Percentiles rank a stretch among this genome's conserved stretches.
Evolutionary conservation across 768 basidiomycete species (phyloP).

Genomic region (Tulasnella sp.): DNA sequence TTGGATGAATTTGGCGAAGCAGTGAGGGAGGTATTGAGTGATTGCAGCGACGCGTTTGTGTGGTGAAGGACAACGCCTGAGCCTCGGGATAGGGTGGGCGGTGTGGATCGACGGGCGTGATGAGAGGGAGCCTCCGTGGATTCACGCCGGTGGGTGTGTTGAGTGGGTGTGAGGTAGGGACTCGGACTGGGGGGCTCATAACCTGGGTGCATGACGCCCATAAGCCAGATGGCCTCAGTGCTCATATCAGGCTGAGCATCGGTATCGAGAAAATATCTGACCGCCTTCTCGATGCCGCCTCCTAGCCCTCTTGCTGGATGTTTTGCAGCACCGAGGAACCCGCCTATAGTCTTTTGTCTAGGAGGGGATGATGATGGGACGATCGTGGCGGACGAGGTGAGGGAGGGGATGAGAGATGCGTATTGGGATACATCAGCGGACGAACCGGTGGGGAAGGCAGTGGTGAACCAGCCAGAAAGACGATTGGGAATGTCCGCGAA

Average conservation of each 20-base stretch:
- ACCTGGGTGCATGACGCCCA: constrained; percentile 72
- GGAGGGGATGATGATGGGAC: constrained; percentile 24
- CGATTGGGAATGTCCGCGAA: constrained; percentile 53
- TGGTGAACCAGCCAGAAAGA: constrained; percentile 70
- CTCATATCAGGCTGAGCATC: constrained; percentile 79
- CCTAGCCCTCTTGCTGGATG: constrained; percentile 34
- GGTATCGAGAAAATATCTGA: constrained; percentile 82
- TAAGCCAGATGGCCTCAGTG: constrained; percentile 75
- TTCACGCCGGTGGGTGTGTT: constrained; percentile 24
- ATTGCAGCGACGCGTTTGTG: constrained; percentile 26
- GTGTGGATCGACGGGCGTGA: constrained; percentile 27
- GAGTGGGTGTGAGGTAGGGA: not conserved
- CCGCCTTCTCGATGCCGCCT: constrained; percentile 68
- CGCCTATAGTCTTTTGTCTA: constrained; percentile 25
- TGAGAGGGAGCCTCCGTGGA: constrained; percentile 33
- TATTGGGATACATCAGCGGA: constrained; percentile 49
- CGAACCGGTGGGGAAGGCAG: constrained; percentile 55
- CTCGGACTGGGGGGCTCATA: constrained; percentile 38
- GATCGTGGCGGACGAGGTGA: constrained; percentile 26
- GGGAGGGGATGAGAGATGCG: constrained; percentile 39
- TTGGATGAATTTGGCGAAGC: constrained; percentile 13
- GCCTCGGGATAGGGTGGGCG: constrained; percentile 28
- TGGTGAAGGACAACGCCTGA: constrained; percentile 25
- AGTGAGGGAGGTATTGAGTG: constrained; percentile 21
- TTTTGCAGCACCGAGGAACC: constrained; percentile 59